Base-by-base conservation (phyloP, 2,329 filamentous ascomycete species). In the Sporothrix humicola region DNA sequence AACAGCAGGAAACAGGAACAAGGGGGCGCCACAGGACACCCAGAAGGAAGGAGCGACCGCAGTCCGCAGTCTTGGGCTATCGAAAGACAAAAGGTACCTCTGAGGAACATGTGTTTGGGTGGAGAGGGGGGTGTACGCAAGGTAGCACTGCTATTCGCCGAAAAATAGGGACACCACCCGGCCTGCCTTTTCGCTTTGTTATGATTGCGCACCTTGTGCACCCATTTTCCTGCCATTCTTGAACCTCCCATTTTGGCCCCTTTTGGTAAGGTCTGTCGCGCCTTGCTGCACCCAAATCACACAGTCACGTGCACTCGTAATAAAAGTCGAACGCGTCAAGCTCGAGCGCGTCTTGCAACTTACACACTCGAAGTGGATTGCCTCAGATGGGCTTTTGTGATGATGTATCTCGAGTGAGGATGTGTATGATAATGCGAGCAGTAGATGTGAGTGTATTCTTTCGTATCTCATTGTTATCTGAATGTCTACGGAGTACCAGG, bases 71-170 rank as follows among this genome's bases (percentile, higher is more conserved):
- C 44, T 46, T 61, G 26, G 65, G 2, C 50, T 54, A 10, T 56
- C n/a, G 52, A n/a, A 56, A 12, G 8, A 9, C 9, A 17, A 13
- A 48, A 52, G n/a, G 20, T 58, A 71, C 66, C 42, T 69, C n/a
- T 17, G 42, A 66, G 46, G 23, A 48, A 26, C 48, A 56, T 42
- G 13, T 61, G 61, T 20, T 44, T n/a, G 8, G 7, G 54, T 46
- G 54, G 69, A 12, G 69, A 54, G 71, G 63, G 71, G 72, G 52
- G 72, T 73, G 72, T 69, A 73, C 17, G 69, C 31, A 71, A 66
- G 50, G 23, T 3, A 23, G 59, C 13, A 56, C 31, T 71, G 68
- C 63, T 2, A 75, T 74, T 73, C 65, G 72, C 66, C n/a, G 10
- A 65, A 73, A 73, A 74, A 74, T 66, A n/a, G 17, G 54, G 10